These are phyloP conservation scores for Starmerella apis DNA, from an alignment of 805 yeast genomes.

Conservation along the genomic window DNA sequence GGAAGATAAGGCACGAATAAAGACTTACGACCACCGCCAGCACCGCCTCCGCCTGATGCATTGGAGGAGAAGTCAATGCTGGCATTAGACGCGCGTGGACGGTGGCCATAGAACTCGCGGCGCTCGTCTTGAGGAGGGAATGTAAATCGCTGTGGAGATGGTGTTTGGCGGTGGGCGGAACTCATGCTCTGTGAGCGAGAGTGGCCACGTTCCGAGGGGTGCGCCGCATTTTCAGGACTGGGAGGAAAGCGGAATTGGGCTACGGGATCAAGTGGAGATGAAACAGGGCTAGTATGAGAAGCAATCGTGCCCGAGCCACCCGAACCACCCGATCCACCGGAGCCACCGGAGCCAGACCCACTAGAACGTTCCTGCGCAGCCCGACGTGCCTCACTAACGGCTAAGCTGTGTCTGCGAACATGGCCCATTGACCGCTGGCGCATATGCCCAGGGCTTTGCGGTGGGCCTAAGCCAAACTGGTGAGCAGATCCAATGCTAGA, in stretches of 20 bases:
- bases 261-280: constrained; percentile 2
- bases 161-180: constrained; percentile 22
- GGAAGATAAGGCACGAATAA: constrained; percentile 94
- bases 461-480: constrained; percentile 7
- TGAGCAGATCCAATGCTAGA: constrained; percentile 9
- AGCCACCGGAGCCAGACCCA: neutral
- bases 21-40: constrained; percentile 37
- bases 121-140: constrained; percentile 17
- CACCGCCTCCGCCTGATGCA: neutral
- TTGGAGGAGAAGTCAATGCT: constrained; percentile 14
- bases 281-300: neutral
- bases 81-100: constrained; percentile 19
- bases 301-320: neutral
- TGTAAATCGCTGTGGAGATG: constrained; percentile 24
- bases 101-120: constrained; percentile 12
- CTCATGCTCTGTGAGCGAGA: constrained; percentile 18
- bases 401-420: constrained; percentile 81
- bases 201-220: constrained; percentile 11
- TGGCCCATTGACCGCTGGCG: constrained; percentile 46
- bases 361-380: constrained; percentile 80
- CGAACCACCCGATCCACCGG: too few species aligned
- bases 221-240: constrained; percentile 20
- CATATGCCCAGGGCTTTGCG: constrained; percentile 10
- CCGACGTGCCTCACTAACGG: constrained; percentile 80
- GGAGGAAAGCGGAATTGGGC: constrained; percentile 51